A percentile compares a stretch with the other conserved stretches of the same genome.
Evolutionary conservation across 179 eudicot genomes (phyloP).

Genomic region (Silene coronaria): DNA sequence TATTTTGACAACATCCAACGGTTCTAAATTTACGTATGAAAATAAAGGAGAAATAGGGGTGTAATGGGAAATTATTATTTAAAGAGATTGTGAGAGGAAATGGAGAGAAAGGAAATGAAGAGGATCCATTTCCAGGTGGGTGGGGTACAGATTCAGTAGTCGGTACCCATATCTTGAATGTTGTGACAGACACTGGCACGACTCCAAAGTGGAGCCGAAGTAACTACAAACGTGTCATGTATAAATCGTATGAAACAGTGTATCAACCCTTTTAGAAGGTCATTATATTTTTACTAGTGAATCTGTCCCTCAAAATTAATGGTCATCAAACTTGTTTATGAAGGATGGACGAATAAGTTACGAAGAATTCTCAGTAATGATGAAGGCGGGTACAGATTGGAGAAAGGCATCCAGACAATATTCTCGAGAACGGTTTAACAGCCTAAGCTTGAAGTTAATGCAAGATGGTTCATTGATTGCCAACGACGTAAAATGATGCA

Average conservation of each 20-base stretch:
- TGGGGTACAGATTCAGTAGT: no score
- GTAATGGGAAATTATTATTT: no score
- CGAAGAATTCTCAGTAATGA: slow-evolving; percentile 62
- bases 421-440: slow-evolving; percentile 67
- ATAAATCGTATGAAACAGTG: background rate
- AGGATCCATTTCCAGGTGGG: no score
- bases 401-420: slow-evolving; percentile 73
- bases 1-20: no score
- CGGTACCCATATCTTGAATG: no score
- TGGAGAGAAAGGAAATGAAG: no score
- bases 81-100: no score
- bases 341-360: slow-evolving; percentile 78
- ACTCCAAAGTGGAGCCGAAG: no score
- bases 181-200: no score
- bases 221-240: no score
- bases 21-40: no score
- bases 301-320: background rate
- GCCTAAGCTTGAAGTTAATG: slow-evolving; percentile 64
- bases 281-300: background rate
- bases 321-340: background rate
- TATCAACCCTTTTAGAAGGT: background rate
- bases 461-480: slow-evolving; percentile 51
- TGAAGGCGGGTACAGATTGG: slow-evolving; percentile 87
- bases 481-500: slow-evolving; percentile 36
- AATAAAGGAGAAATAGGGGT: no score